Base-by-base conservation (phyloP, 495 filamentous ascomycete species). In the Penicillium atrosanguineum region DNA sequence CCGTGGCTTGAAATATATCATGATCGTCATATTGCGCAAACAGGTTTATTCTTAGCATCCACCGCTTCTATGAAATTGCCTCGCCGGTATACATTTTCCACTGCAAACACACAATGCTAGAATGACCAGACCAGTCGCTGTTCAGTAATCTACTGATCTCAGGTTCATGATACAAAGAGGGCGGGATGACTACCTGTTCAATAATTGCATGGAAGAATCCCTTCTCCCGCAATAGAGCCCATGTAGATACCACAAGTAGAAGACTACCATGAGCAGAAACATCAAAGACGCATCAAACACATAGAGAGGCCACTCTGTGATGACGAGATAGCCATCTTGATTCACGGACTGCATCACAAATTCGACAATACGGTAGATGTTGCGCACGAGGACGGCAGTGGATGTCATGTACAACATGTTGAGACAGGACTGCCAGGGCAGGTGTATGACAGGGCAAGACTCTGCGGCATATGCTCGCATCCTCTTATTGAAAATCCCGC, bases 361-460 rank as follows among this genome's bases (percentile, higher is more conserved):
- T 68, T 89, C 85, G 7, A 84, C 59, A 20, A 83, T 67, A n/a
- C 85, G 72, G 61, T 85, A 86, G 19, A 85, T 54, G 18, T 70
- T 78, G 9, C 85, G 75, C 6, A 86, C 57, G 44, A 87, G 48
- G 50, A 87, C 85, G 14, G 85, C 60, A 7, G 43, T 20, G 29
- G 42, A 46, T 26, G 56, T 37, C 49, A 51, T n/a, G 57, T 46
- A 16, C 50, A 40, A 37, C 56, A 56, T 15, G 52, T 49, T 11
- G 59, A 48, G 40, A 57, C 56, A 45, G 56, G 55, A 29, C 58
- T 53, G 11, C 54, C 42, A 40, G 56, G 62, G 46, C 59, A 43
- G 47, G 3, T 36, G 28, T 3, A 47, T 34, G 16, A 29, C 26
- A 40, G 45, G 57, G 28, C n/a, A 20, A 4, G 26, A 28, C 7